A percentile compares a stretch with the other conserved stretches of the same genome.
Evolutionary conservation across 805 yeast species (phyloP).

Genomic region (Cyberlindnera euphorbiiphila): DNA sequence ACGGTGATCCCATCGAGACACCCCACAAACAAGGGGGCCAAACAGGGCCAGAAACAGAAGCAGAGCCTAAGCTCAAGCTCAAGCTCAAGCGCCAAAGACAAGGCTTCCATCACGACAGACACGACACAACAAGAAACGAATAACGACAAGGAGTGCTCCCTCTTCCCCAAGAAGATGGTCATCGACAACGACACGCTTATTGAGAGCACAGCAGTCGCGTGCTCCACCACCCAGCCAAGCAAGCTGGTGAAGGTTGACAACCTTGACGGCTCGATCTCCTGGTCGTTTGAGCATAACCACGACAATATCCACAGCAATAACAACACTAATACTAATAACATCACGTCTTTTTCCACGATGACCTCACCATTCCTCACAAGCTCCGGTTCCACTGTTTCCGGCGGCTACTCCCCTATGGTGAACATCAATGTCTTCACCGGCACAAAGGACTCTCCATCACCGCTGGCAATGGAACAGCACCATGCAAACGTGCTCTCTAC

Average conservation of each 20-base stretch:
- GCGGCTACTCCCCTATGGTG: slow-evolving; percentile 19
- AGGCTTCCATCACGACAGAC: background rate
- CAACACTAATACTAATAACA: background rate
- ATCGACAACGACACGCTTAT: slow-evolving; percentile 14
- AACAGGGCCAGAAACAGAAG: background rate
- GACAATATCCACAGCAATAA: too few species aligned
- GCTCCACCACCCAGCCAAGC: slow-evolving; percentile 49
- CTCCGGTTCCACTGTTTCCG: slow-evolving; percentile 16
- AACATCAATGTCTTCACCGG: slow-evolving; percentile 7
- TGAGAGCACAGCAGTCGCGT: slow-evolving; percentile 26
- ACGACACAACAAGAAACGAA: background rate
- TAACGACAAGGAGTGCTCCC: slow-evolving; percentile 1
- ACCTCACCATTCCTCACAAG: slow-evolving; percentile 25
- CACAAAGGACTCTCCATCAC: slow-evolving; percentile 20
- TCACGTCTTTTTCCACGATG: slow-evolving; percentile 8
- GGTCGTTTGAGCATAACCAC: slow-evolving; percentile 38
- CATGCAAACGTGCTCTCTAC: slow-evolving; percentile 2
- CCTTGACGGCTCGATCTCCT: slow-evolving; percentile 51
- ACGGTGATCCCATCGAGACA: slow-evolving; percentile 13
- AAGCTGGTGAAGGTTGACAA: slow-evolving; percentile 50
- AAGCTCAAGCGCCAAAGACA: too few species aligned
- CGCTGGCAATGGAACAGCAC: slow-evolving; percentile 12
- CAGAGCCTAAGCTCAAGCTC: background rate
- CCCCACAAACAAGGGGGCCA: background rate
- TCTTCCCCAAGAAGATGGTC: slow-evolving; percentile 23